Evolutionary conservation across 495 filamentous ascomycete species (phyloP).

Genomic region (Chaetomidium leptoderma): DNA sequence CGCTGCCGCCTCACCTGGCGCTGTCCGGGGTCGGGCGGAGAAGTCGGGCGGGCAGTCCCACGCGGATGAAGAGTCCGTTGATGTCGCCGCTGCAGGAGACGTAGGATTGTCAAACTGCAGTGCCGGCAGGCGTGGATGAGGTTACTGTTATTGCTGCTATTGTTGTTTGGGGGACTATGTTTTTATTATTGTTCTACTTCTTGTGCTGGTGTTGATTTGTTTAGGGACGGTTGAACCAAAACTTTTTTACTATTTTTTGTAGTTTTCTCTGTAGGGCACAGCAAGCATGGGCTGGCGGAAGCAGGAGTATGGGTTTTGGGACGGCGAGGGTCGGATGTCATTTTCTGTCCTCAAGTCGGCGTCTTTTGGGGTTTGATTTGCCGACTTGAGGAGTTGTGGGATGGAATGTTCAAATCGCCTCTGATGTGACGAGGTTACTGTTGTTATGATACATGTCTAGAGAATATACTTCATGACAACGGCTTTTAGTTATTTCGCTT

Average conservation of each 20-base stretch:
- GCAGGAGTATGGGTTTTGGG: slow-evolving; percentile 1
- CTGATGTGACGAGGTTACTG: slow-evolving; percentile 5
- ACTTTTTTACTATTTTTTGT: slow-evolving; percentile 2
- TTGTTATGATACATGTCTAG: slow-evolving; percentile 9
- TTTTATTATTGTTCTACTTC: slow-evolving; percentile 6
- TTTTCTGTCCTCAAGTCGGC: not conserved
- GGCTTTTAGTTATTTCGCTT: not conserved
- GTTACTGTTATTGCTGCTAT: not conserved
- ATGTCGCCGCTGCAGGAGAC: slow-evolving; percentile 47
- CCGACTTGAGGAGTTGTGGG: not conserved
- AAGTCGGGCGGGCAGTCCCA: slow-evolving; percentile 62
- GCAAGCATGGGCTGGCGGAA: slow-evolving; percentile 1
- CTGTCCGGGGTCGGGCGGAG: slow-evolving; percentile 49
- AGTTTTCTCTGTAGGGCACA: slow-evolving; percentile 5
- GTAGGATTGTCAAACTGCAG: not conserved
- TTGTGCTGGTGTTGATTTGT: slow-evolving; percentile 7
- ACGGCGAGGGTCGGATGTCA: not conserved
- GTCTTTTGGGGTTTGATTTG: not conserved
- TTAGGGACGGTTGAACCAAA: not conserved
- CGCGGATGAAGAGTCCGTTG: slow-evolving; percentile 60
- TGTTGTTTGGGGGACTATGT: not conserved
- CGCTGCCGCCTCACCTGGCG: slow-evolving; percentile 40
- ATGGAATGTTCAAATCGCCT: not conserved
- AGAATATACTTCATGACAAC: slow-evolving; percentile 8
- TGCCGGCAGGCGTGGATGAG: not conserved